Evolutionary conservation across 768 basidiomycete genomes (phyloP).

Genomic region (Chalciporus chontae): DNA sequence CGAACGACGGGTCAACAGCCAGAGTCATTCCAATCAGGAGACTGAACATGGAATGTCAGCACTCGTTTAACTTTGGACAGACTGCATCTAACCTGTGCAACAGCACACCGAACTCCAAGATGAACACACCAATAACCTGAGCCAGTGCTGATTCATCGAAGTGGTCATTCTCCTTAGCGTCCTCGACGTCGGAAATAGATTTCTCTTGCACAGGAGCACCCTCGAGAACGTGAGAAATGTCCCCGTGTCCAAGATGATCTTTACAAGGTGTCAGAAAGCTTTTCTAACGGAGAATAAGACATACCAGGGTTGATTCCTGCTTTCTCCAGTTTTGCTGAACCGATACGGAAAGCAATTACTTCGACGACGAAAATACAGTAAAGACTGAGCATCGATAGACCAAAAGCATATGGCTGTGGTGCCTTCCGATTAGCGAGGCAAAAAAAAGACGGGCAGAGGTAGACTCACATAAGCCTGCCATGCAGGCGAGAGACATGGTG

Average conservation of each 20-base stretch:
- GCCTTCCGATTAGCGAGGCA: not conserved
- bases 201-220: conserved; percentile 14
- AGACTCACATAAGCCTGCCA: conserved; percentile 74
- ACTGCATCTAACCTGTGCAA: conserved; percentile 58
- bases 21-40: conserved; percentile 86
- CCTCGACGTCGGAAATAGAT: conserved; percentile 28
- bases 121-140: conserved; percentile 83
- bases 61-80: not conserved
- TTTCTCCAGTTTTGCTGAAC: conserved; percentile 63
- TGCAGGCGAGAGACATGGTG: conserved; percentile 60
- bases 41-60: conserved; percentile 34
- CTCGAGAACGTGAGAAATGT: conserved; percentile 73
- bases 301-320: conserved; percentile 63
- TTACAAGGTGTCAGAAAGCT: not conserved
- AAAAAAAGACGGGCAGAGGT: not conserved
- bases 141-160: conserved; percentile 48
- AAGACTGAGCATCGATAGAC: conserved; percentile 75
- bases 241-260: conserved; percentile 69
- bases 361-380: conserved; percentile 85
- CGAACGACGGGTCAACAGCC: conserved; percentile 82
- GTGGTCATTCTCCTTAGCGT: conserved; percentile 9
- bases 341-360: conserved; percentile 83
- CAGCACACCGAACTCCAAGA: conserved; percentile 91
- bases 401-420: conserved; percentile 74
- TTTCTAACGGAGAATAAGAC: conserved; percentile 7